Base-by-base conservation (phyloP, 176 grass and related monocot species). In the Thinopyrum elongatum region DNA sequence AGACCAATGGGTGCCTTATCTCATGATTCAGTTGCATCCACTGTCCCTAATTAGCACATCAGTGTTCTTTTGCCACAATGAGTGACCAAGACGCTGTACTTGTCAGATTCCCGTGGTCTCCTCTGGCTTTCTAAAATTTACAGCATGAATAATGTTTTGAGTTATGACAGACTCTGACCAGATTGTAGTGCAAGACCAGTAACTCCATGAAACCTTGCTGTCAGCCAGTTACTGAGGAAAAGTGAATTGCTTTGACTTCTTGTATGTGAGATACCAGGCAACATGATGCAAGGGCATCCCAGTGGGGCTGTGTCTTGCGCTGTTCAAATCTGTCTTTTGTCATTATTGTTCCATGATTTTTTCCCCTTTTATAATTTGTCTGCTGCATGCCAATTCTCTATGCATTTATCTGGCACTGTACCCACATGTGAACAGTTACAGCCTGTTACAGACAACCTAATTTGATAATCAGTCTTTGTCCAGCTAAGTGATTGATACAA, bases 221-320 rank as follows among this genome's bases (percentile, higher is more conserved):
- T 70, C 69, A 69, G 80, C 44, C 42, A 82, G 64, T 68, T 68
- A 80, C 86, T 88, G 77, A 85, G 85, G 64, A 88, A 87, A 84
- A 91, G 90, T 88, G 80, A 85, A 34, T 82, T 62, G 77, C 86
- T 91, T 91, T 87, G 85, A 91, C 90, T 91, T 88, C 90, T 65
- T 88, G 86, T 79, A 55, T 85, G 90, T 85, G 71, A 70, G 64
- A 88, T 84, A 82, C 62, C 82, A 88, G 78, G 83, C 86, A 91
- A 78, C 86, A 91, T 85, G 70, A 88, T 85, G 70, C 84, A 79
- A 85, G 31, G 33, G 51, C 67, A 85, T 82, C 77, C 27, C 61
- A 71, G 90, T 88, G 86, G 90, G 81, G 53, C 89, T 91, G 28
- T 51, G 12, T 84, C 77, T 88, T 82, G 77, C 5, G 51, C 77